Evolutionary conservation across 177 flowering plant genomes (phyloP).

Genomic region (Vitis hybrid): DNA sequence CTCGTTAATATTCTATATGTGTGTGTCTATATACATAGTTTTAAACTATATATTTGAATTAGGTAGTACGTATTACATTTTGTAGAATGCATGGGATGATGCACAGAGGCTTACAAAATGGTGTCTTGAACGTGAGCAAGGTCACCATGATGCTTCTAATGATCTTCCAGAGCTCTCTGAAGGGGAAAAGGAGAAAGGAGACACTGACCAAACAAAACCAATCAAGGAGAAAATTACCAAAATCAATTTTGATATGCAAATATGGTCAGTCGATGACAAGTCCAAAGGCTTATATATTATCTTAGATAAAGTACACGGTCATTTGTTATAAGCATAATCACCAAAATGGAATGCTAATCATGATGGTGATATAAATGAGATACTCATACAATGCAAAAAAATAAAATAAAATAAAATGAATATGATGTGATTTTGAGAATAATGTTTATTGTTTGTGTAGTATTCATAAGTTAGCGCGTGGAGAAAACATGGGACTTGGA

Average conservation of each 20-base stretch:
- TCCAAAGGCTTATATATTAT: constrained; percentile 60
- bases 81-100: constrained; percentile 71
- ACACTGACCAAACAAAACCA: constrained; percentile 23
- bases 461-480: constrained; percentile 76
- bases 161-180: constrained; percentile 79
- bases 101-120: constrained; percentile 51
- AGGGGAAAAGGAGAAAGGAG: constrained; percentile 74
- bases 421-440: neutral
- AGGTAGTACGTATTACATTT: neutral
- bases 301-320: constrained; percentile 40
- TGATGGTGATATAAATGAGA: too few relatives aligned
- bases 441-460: constrained; percentile 28
- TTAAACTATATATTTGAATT: neutral
- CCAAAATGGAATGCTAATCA: too few relatives aligned
- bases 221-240: constrained; percentile 30
- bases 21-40: too few relatives aligned
- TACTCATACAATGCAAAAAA: too few relatives aligned
- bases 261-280: constrained; percentile 56
- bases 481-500: constrained; percentile 76
- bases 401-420: too few relatives aligned
- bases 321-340: neutral
- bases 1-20: too few relatives aligned
- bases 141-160: constrained; percentile 59
- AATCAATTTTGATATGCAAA: constrained; percentile 47
- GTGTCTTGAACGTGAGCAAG: constrained; percentile 59